Evolutionary conservation across 2,329 filamentous ascomycete species (phyloP).

Genomic region (Piedraia hortae): DNA sequence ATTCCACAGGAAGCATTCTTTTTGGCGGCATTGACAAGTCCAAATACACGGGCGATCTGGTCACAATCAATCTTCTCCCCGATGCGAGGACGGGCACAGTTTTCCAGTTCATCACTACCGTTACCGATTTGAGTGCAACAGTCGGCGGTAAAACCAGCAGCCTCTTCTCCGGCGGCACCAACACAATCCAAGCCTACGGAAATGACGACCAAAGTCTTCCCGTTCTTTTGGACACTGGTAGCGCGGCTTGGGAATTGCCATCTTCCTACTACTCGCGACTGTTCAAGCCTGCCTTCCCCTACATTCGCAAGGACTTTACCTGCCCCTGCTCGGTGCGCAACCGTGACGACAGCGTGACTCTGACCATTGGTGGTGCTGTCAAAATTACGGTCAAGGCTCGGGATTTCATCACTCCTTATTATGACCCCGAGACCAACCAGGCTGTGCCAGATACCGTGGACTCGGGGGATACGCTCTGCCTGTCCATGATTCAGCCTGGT

Average conservation of each 20-base stretch:
- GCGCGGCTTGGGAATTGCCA: conserved; percentile 1
- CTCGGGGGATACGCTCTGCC: conserved; percentile 5
- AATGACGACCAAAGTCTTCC: conserved; percentile 4
- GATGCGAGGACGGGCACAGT: not conserved
- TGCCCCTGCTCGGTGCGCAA: conserved; percentile 5
- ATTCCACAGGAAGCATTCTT: conserved; percentile 5
- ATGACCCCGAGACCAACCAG: conserved; percentile 2
- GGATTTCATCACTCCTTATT: conserved; percentile 1
- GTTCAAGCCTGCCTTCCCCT: conserved; percentile 6
- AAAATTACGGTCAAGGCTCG: conserved; percentile 1
- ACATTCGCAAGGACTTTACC: conserved; percentile 4
- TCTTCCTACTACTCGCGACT: conserved; percentile 5
- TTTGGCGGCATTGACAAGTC: conserved; percentile 4
- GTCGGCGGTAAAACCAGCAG: conserved; percentile 1
- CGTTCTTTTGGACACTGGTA: conserved; percentile 3
- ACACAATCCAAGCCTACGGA: conserved; percentile 4
- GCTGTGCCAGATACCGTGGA: conserved; percentile 1
- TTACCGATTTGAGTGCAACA: conserved; percentile 1
- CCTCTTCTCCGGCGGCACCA: conserved; percentile 5
- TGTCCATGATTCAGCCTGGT: conserved; percentile 7
- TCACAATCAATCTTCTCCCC: conserved; percentile 1
- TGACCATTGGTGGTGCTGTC: conserved; percentile 9
- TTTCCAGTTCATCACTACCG: conserved; percentile 1
- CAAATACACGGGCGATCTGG: conserved; percentile 1
- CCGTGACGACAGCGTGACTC: conserved; percentile 1